Base-by-base conservation (phyloP, 2,329 filamentous ascomycete species). In the Alternaria infectoria region DNA sequence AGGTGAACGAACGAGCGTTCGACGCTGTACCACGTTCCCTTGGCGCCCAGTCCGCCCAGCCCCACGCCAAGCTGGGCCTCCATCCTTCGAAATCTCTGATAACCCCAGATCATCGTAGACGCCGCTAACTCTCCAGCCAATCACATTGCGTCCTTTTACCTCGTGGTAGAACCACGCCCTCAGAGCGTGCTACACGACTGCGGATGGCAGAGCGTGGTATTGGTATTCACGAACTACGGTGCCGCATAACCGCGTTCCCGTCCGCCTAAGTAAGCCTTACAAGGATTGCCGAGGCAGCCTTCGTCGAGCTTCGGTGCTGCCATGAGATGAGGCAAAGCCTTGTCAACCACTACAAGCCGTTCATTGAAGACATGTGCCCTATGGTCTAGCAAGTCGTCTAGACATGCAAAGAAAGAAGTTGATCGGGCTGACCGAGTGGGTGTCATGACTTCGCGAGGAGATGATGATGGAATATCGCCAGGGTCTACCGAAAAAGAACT, bases 51-150 rank as follows among this genome's bases (percentile, higher is more conserved):
- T 19, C 49, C 36, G 55, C 59, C 54, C 47, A 62, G 59, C 3
- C 45, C 13, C 30, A 15, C 17, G 32, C 59, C 52, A 45, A 57
- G 52, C 45, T 36, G 15, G 13, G 12, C 13, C 45, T 19, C 44
- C 32, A 15, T 56, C 45, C 45, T 43, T 43, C 15, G 59, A 62
- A 62, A 62, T 62, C 12, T 62, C 54, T 62, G 59, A 44, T 15
- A 26, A 30, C 40, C 55, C 49, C 55, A 46, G 50, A 51, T 49
- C 30, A 17, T 44, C 17, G 12, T 8, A 17, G 4, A 12, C 19
- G n/a, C n/a, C 45, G 30, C 32, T 15, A 13, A 6, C 1, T 2
- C 6, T 7, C 1, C 15, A 32, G 13, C 59, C 59, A 62, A 62
- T 54, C 55, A 59, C 13, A 30, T 17, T 7, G 3, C 40, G 8